phyloP scores from a whole-genome alignment of 2,329 filamentous ascomycete species.

The Cercospora sesami region DNA sequence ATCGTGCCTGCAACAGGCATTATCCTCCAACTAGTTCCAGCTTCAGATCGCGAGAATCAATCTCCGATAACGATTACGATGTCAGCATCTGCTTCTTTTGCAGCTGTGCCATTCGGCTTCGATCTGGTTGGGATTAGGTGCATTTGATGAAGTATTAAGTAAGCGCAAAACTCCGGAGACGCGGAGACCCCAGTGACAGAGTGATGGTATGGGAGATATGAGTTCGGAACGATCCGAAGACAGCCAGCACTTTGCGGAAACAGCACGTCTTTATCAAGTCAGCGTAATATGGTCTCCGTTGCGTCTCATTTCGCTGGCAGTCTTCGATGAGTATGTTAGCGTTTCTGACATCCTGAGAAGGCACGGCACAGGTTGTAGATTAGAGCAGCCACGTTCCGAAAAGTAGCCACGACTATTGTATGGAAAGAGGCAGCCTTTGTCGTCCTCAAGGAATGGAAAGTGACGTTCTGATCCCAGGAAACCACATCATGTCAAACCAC shows the following conservation, averaged over 20 bases:
- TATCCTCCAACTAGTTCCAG: neutral
- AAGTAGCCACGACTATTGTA: no score
- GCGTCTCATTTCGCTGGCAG: neutral
- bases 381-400: no score
- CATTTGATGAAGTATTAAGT: neutral
- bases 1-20: neutral
- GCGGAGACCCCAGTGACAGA: neutral
- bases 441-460: no score
- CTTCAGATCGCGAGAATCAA: neutral
- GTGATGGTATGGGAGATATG: neutral
- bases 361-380: no score
- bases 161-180: neutral
- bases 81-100: neutral
- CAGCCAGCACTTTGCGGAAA: neutral
- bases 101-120: neutral
- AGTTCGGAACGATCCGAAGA: neutral
- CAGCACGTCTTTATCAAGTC: neutral
- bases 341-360: no score
- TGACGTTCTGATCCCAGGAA: no score
- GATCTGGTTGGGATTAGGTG: neutral
- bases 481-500: no score
- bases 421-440: no score
- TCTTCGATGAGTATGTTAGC: no score
- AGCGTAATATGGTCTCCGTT: neutral
- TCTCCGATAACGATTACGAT: neutral